phyloP scores from a whole-genome alignment of 371 early-diverging fungal genomes.

The Apophysomyces sp. region DNA sequence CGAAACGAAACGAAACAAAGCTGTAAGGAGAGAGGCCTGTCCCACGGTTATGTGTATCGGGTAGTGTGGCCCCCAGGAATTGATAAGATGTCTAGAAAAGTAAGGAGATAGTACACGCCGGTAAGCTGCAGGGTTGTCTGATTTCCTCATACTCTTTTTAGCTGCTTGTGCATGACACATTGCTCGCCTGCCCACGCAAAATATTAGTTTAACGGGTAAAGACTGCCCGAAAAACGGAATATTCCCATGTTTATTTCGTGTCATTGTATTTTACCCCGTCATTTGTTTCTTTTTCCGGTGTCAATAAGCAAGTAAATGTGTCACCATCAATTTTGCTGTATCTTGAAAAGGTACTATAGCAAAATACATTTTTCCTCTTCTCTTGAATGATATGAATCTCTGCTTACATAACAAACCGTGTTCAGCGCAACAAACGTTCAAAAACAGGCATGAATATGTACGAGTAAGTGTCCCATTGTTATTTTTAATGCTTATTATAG shows the following conservation, averaged over 20 bases:
- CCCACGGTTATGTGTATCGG: background rate
- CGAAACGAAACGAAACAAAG: background rate
- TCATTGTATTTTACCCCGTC: background rate
- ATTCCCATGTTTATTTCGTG: background rate
- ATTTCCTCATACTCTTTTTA: background rate
- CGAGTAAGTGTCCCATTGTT: background rate
- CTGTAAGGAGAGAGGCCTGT: background rate
- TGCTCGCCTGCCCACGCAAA: background rate
- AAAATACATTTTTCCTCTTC: background rate
- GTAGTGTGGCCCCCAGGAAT: background rate
- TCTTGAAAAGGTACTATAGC: too few species aligned
- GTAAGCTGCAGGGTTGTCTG: background rate
- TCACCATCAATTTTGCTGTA: background rate
- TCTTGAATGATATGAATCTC: background rate
- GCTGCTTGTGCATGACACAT: background rate
- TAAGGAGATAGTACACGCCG: background rate
- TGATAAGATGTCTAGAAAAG: background rate
- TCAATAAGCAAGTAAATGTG: background rate
- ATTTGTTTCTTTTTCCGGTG: background rate
- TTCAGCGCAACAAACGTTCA: too few species aligned
- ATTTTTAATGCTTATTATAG: background rate
- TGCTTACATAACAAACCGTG: too few species aligned
- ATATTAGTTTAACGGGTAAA: background rate
- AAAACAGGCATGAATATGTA: background rate
- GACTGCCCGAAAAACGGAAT: background rate